Conservation (phyloP, 495 filamentous ascomycete genomes). For the Neurospora sp. region DNA sequence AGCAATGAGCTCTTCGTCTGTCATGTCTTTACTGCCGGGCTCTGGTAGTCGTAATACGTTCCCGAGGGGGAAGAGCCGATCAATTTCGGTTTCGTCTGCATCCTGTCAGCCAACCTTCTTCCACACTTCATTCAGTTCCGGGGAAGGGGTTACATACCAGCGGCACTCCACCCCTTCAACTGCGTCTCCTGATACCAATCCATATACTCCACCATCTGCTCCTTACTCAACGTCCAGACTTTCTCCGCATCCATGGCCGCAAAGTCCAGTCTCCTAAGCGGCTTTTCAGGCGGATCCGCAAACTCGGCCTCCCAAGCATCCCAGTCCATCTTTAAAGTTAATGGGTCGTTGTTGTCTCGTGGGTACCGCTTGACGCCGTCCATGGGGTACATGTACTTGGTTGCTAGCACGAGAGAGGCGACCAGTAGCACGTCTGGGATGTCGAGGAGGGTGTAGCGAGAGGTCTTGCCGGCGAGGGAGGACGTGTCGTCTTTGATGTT, state of each 20-base stretch:
- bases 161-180: conserved; percentile 33
- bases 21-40: conserved; percentile 13
- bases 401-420: conserved; percentile 60
- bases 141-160: conserved; percentile 21
- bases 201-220: conserved; percentile 72
- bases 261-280: conserved; percentile 9
- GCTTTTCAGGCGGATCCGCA: conserved; percentile 17
- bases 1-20: conserved; percentile 19
- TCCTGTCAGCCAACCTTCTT: too few species aligned
- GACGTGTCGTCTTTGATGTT: conserved; percentile 5
- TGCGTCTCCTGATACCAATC: conserved; percentile 80
- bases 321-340: conserved; percentile 60
- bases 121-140: too few species aligned
- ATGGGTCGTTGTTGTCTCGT: conserved; percentile 45
- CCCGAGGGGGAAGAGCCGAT: conserved; percentile 36
- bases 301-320: conserved; percentile 52
- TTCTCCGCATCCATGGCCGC: conserved; percentile 52
- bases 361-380: conserved; percentile 53
- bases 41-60: conserved; percentile 7
- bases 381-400: conserved; percentile 71
- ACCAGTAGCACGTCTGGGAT: conserved; percentile 68
- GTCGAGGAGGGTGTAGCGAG: conserved; percentile 22
- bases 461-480: background rate
- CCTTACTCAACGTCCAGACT: conserved; percentile 54
- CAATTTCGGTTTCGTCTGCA: conserved; percentile 26